Conservation (phyloP, 176 grass and related monocot genomes). For the Cenchrus fungigraminus region DNA sequence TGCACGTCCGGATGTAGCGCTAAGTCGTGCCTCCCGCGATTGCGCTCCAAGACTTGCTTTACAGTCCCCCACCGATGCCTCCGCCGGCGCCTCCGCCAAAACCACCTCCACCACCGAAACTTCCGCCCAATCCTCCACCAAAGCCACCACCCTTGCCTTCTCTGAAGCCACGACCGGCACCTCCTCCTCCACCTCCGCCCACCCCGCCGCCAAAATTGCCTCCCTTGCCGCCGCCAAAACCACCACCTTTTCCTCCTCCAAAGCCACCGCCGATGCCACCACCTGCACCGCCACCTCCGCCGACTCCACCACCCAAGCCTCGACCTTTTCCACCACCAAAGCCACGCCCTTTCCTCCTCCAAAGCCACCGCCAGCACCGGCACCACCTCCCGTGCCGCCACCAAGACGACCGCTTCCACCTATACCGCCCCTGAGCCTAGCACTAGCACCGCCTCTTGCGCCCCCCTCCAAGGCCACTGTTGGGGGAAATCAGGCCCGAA, state of each 20-base stretch:
- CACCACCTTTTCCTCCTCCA: slow-evolving; percentile 26
- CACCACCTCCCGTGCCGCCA: neutral
- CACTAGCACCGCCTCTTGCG: too few relatives aligned
- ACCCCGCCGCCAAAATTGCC: neutral
- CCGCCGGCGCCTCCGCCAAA: neutral
- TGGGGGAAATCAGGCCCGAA: too few relatives aligned
- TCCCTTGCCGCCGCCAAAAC: neutral
- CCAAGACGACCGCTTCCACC: neutral
- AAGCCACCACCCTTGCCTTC: neutral
- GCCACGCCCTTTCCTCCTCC: neutral
- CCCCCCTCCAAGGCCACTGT: neutral
- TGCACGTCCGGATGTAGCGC: too few relatives aligned
- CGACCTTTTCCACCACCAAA: neutral
- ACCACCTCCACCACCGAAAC: neutral
- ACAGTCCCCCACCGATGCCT: neutral
- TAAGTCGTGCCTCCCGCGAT: too few relatives aligned
- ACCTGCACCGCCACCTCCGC: neutral
- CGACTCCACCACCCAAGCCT: neutral
- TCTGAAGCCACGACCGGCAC: neutral
- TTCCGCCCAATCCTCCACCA: too few relatives aligned
- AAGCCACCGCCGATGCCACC: neutral
- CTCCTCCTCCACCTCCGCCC: neutral
- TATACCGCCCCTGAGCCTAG: neutral
- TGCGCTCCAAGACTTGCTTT: neutral
- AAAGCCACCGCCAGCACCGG: neutral